Percentiles rank a stretch among this genome's conserved stretches.
phyloP scores from a whole-genome alignment of 2,329 filamentous ascomycete species.

The Alternaria gansuensis region DNA sequence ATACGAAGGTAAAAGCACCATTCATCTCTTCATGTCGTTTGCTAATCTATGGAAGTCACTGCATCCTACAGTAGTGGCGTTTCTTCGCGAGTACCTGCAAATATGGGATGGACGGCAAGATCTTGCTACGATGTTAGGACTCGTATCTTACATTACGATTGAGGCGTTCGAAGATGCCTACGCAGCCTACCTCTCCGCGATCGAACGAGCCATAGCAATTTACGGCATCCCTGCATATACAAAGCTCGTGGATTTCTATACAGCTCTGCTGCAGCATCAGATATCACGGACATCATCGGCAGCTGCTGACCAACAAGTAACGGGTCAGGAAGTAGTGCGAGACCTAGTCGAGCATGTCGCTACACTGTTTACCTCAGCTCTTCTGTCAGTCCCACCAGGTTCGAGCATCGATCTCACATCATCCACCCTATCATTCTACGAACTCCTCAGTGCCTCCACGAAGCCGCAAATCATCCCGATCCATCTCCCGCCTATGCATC shows the following conservation, averaged over 20 bases:
- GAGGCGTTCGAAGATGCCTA: conserved; percentile 61
- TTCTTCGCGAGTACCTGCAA: conserved; percentile 49
- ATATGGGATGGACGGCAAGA: conserved; percentile 51
- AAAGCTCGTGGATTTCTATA: conserved; percentile 73
- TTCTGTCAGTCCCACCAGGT: conserved; percentile 37
- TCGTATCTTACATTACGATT: conserved; percentile 56
- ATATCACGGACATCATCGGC: conserved; percentile 48
- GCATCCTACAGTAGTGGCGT: conserved; percentile 41
- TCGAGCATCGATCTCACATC: conserved; percentile 59
- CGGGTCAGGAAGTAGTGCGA: conserved; percentile 50
- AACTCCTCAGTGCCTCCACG: conserved; percentile 61
- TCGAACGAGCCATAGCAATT: conserved; percentile 55
- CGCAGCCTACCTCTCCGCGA: conserved; percentile 48
- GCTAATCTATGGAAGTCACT: conserved; percentile 41
- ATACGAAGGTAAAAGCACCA: conserved; percentile 43
- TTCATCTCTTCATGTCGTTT: no score
- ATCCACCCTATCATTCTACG: conserved; percentile 71
- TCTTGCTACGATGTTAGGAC: conserved; percentile 60
- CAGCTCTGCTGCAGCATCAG: conserved; percentile 68
- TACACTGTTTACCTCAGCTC: conserved; percentile 41
- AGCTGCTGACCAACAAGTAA: conserved; percentile 46
- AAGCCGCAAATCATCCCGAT: conserved; percentile 63
- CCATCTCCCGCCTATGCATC: conserved; percentile 70
- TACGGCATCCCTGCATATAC: conserved; percentile 61
- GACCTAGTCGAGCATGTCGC: conserved; percentile 45